phyloP scores from a whole-genome alignment of 441 rosid species.

The Jatropha multifida region DNA sequence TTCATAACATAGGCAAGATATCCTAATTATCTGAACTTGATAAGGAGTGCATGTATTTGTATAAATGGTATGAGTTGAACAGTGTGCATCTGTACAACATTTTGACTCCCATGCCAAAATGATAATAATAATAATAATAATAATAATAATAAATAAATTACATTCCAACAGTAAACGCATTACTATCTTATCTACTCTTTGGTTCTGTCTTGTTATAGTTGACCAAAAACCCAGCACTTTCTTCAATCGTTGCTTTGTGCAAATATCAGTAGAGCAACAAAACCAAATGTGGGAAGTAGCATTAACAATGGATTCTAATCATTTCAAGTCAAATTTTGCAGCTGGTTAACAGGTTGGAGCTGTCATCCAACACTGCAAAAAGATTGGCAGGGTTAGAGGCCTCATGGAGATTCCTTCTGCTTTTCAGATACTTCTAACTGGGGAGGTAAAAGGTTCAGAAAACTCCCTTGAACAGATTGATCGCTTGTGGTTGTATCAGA shows the following conservation, averaged over 20 bases:
- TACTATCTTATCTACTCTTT: constrained; percentile 1
- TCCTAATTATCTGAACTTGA: background rate
- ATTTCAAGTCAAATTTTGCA: constrained; percentile 7
- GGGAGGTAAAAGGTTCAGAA: constrained; percentile 42
- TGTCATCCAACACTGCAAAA: background rate
- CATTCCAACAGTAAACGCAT: constrained; percentile 7
- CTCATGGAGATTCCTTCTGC: constrained; percentile 26
- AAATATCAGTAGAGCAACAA: constrained; percentile 10
- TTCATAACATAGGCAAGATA: no score
- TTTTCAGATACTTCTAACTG: constrained; percentile 37
- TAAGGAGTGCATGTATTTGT: background rate
- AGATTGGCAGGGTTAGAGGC: constrained; percentile 13
- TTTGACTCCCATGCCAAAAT: background rate
- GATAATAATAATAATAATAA: background rate
- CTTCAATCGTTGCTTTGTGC: background rate
- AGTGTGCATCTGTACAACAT: constrained; percentile 26
- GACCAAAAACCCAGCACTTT: constrained; percentile 27
- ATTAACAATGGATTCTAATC: constrained; percentile 2
- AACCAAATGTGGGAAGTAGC: background rate
- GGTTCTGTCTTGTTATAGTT: constrained; percentile 9
- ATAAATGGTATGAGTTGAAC: constrained; percentile 15
- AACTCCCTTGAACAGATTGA: constrained; percentile 47
- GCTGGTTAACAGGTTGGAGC: constrained; percentile 7
- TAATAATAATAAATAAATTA: constrained; percentile 1
- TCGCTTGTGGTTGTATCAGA: constrained; percentile 31